phyloP scores from a whole-genome alignment of 805 yeast species.

The Candida tallmaniae region DNA sequence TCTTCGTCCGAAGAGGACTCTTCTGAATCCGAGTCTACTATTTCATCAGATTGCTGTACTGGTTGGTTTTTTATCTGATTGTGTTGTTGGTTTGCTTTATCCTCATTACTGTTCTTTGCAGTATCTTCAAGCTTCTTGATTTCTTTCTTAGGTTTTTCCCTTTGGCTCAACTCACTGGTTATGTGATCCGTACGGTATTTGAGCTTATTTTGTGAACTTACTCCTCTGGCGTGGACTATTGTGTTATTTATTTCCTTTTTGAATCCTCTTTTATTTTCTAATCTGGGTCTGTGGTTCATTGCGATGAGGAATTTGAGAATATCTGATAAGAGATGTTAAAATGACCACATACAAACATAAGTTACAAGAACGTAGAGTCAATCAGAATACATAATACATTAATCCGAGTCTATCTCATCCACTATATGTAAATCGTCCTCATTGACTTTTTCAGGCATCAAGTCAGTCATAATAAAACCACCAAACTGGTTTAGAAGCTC shows the following conservation, averaged over 20 bases:
- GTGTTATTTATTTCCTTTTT: constrained; percentile 24
- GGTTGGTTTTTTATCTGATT: background rate
- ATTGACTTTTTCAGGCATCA: constrained; percentile 28
- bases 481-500: constrained; percentile 54
- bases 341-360: background rate
- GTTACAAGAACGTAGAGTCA: background rate
- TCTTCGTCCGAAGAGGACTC: constrained; percentile 12
- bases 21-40: constrained; percentile 1
- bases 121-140: background rate
- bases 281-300: constrained; percentile 41
- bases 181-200: constrained; percentile 27
- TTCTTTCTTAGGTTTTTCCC: background rate
- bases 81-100: background rate
- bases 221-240: constrained; percentile 31
- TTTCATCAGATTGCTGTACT: background rate
- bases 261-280: constrained; percentile 38
- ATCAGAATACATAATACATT: constrained; percentile 5
- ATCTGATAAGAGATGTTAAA: background rate
- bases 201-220: constrained; percentile 27
- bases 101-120: background rate
- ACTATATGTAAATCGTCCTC: constrained; percentile 45
- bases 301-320: constrained; percentile 31
- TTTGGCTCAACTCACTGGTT: constrained; percentile 5
- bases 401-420: constrained; percentile 21
- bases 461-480: constrained; percentile 48